Base-by-base conservation (phyloP, 2,329 filamentous ascomycete genomes). In the Biscogniauxia marginata region DNA sequence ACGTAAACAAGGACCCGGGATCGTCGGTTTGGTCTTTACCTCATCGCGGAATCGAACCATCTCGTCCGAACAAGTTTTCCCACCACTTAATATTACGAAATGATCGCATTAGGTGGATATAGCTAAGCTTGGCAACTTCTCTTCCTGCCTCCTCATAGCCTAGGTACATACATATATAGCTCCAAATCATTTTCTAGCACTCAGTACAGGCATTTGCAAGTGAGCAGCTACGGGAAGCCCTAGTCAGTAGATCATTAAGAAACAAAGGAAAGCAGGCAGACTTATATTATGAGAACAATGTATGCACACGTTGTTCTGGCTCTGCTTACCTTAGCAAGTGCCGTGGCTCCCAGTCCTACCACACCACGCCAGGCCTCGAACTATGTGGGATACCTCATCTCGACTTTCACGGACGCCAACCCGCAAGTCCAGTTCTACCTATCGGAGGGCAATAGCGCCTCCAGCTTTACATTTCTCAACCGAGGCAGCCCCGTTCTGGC, bases 301-400 rank as follows among this genome's bases (percentile, higher is more conserved):
- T 39, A 8, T 16, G 13, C 13, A 9, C 30, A 6, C 6, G 6
- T 11, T 3, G n/a, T 39, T n/a, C 30, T 39, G 5, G 30, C 13
- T 9, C 3, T 39, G 13, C 30, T 39, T 16, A 67, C 57, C 19
- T 25, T 62, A 1, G 55, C 51, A 9, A 25, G 46, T 30, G 8
- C 52, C 22, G 43, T 39, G 46, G 46, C 34, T n/a, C 58, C 61
- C 21, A 61, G 46, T 47, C 61, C 58, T 13, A 43, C 45, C 11
- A 9, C 43, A 21, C 52, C 56, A 16, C 53, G 56, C 5, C 58
- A 59, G 18, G 46, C 55, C 7, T 58, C 62, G n/a, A 56, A 51
- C 16, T 69, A 67, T 18, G 70, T 67, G 4, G 72, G 71, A 22
- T 74, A 74, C 18, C 66, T 74, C 7, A 64, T 74, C 45, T 73